Evolutionary conservation across 1,284 basidiomycete species (phyloP).

Genomic region (Ceratobasidium sp.): DNA sequence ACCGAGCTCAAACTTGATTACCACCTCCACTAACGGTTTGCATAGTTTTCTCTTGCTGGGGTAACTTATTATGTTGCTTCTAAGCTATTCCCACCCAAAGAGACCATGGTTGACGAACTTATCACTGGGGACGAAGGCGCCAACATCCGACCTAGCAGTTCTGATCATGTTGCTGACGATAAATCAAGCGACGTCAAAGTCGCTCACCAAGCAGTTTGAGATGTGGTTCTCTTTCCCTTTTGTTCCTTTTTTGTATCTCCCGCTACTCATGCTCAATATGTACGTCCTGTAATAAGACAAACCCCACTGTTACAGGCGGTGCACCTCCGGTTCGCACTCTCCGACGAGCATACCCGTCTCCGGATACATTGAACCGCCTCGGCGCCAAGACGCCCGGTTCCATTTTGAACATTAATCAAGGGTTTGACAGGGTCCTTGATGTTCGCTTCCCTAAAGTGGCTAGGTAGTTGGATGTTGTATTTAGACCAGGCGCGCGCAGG

Average conservation of each 20-base stretch:
- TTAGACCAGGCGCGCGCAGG: too few species aligned
- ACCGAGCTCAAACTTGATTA: not conserved
- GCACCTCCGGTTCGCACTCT: too few species aligned
- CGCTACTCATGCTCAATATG: not conserved
- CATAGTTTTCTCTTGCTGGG: constrained; percentile 49
- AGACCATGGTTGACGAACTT: constrained; percentile 45
- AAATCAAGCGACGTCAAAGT: constrained; percentile 40
- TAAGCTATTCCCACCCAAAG: constrained; percentile 48
- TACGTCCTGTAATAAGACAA: not conserved
- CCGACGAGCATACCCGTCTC: too few species aligned
- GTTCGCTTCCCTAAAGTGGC: too few species aligned
- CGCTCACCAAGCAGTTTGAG: constrained; percentile 14
- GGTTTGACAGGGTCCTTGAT: too few species aligned
- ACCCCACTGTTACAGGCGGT: too few species aligned
- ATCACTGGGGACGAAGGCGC: constrained; percentile 31
- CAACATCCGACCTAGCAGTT: not conserved
- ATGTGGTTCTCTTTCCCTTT: too few species aligned
- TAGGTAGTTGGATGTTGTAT: too few species aligned
- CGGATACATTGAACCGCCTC: too few species aligned
- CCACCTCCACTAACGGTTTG: not conserved
- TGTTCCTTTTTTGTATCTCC: not conserved
- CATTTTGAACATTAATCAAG: too few species aligned
- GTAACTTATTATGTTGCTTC: constrained; percentile 48
- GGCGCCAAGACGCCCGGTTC: too few species aligned
- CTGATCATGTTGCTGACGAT: constrained; percentile 26